These are phyloP conservation scores for Pseudopithomyces maydicus DNA, from an alignment of 2,329 filamentous ascomycete genomes.

Conservation along the genomic window DNA sequence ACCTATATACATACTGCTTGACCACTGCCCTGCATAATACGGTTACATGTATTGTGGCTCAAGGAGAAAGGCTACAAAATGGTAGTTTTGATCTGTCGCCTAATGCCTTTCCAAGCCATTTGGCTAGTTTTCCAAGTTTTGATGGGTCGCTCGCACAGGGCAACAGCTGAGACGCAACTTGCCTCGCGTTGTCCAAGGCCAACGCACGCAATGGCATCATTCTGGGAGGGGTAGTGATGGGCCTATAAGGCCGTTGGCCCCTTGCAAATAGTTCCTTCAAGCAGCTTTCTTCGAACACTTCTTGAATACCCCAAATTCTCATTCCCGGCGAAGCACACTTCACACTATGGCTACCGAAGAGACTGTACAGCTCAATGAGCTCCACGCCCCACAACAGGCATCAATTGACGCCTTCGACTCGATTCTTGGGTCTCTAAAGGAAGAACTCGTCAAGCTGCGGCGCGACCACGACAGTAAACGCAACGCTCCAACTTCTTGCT, in stretches of 20 bases:
- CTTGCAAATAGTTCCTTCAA: not conserved
- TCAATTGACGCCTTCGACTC: constrained; percentile 40
- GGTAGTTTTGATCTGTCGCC: not conserved
- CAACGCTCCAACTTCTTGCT: not conserved
- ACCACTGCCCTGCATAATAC: no score
- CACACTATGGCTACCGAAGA: constrained; percentile 44
- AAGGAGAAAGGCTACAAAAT: no score
- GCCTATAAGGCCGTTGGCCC: constrained; percentile 15
- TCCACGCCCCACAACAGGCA: constrained; percentile 41
- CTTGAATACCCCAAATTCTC: not conserved
- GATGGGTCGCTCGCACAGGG: constrained; percentile 3
- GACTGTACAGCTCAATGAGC: constrained; percentile 36
- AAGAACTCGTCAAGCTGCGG: constrained; percentile 39
- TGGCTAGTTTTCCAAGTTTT: constrained; percentile 18
- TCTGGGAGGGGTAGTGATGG: constrained; percentile 13
- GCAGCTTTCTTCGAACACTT: not conserved
- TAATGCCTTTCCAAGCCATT: not conserved
- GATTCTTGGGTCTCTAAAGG: constrained; percentile 37
- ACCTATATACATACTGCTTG: not conserved
- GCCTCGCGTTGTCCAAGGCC: constrained; percentile 12
- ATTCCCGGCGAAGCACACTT: not conserved
- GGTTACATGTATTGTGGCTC: no score
- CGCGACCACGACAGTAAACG: constrained; percentile 40
- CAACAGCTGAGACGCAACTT: constrained; percentile 18
- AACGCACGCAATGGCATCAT: constrained; percentile 21